Conservation (phyloP, 768 basidiomycete genomes). For the Suillus brevipes region DNA sequence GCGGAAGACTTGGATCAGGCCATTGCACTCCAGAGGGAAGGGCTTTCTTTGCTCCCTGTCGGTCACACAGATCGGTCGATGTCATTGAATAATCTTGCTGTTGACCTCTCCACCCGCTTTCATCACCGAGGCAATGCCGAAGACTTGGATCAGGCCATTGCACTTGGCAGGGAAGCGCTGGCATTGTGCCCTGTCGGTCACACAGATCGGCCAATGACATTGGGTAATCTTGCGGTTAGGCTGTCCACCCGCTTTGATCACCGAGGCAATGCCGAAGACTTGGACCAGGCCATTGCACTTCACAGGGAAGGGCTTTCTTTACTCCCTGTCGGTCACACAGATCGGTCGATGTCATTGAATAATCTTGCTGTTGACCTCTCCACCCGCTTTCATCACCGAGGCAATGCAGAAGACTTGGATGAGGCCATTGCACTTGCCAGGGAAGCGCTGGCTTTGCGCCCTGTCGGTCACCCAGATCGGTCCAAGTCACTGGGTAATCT, state of each 20-base stretch:
- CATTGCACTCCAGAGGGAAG: not conserved
- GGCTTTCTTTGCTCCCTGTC: not conserved
- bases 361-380: not conserved
- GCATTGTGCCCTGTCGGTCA: not conserved
- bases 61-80: not conserved
- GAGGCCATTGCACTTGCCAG: no score
- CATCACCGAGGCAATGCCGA: not conserved
- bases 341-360: not conserved
- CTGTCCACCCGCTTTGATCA: not conserved
- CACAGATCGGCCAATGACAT: not conserved
- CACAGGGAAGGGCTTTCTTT: not conserved
- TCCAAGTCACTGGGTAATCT: no score
- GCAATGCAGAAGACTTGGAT: not conserved
- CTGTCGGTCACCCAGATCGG: no score
- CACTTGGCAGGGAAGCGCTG: not conserved
- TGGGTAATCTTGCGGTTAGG: not conserved
- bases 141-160: not conserved
- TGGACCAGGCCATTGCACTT: not conserved
- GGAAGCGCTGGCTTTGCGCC: no score
- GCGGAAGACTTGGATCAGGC: not conserved
- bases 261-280: not conserved
- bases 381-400: not conserved
- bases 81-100: not conserved
- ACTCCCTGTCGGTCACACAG: not conserved
- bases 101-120: not conserved